Conservation (phyloP, 805 yeast genomes). For the Dipodascus geniculatus region DNA sequence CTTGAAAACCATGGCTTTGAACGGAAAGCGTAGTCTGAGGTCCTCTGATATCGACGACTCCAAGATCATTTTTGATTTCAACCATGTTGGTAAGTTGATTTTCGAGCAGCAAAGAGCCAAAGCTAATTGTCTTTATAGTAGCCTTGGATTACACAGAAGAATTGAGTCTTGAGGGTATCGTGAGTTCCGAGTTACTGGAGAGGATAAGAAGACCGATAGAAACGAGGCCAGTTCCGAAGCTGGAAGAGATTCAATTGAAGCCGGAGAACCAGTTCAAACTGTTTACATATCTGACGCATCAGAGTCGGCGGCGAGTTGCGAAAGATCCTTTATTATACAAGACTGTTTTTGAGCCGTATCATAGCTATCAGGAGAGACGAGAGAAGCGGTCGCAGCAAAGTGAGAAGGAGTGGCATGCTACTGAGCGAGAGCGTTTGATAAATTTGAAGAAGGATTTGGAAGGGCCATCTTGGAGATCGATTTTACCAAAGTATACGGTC, state of each 20-base stretch:
- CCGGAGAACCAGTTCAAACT: not conserved
- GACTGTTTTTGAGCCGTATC: constrained; percentile 33
- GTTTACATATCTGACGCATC: constrained; percentile 6
- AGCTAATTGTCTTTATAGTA: not conserved
- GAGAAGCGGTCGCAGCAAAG: constrained; percentile 47
- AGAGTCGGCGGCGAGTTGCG: constrained; percentile 15
- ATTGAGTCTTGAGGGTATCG: not conserved
- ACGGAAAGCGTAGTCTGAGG: not conserved
- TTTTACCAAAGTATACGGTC: constrained; percentile 36
- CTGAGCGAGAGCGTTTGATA: constrained; percentile 42
- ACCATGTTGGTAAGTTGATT: not conserved
- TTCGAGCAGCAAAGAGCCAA: not conserved
- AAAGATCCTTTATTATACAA: constrained; percentile 39
- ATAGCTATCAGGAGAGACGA: constrained; percentile 48
- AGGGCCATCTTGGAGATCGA: constrained; percentile 37
- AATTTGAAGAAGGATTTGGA: constrained; percentile 33
- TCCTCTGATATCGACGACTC: not conserved
- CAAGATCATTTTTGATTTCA: not conserved
- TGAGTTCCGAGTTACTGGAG: not conserved
- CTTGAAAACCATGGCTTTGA: not conserved
- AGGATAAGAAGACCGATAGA: not conserved
- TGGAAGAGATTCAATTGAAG: not conserved
- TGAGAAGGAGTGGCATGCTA: constrained; percentile 40
- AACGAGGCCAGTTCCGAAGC: constrained; percentile 1
- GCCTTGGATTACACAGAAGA: not conserved